phyloP scores from a whole-genome alignment of 495 filamentous ascomycete species.

The Penicillium odoratum region DNA sequence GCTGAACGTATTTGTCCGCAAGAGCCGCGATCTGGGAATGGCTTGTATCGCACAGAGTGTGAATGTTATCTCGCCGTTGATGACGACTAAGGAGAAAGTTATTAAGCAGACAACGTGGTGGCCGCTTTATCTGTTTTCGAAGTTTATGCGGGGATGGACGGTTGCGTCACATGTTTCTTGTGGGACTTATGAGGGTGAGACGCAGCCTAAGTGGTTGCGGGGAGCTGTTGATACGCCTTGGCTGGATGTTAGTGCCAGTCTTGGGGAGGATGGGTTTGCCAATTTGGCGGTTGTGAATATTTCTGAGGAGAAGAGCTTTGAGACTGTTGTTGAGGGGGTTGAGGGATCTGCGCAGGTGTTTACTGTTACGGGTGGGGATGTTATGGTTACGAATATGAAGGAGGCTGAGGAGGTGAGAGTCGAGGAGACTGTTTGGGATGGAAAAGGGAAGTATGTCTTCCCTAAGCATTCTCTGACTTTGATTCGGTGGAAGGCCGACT shows the following conservation, averaged over 20 bases:
- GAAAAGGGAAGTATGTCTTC: constrained; percentile 58
- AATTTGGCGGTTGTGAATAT: constrained; percentile 72
- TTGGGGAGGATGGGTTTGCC: constrained; percentile 61
- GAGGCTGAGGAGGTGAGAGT: constrained; percentile 60
- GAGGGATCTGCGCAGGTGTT: constrained; percentile 51
- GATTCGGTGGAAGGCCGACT: constrained; percentile 62
- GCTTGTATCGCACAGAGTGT: constrained; percentile 79
- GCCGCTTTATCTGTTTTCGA: constrained; percentile 69
- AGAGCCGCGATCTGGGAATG: constrained; percentile 72
- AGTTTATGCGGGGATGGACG: constrained; percentile 72
- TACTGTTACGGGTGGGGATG: constrained; percentile 56
- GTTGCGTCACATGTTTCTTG: constrained; percentile 60
- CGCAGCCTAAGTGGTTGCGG: constrained; percentile 63
- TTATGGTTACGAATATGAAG: constrained; percentile 60
- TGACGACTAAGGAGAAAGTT: constrained; percentile 64
- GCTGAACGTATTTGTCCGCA: constrained; percentile 78
- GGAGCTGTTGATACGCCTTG: constrained; percentile 64
- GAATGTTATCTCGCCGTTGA: constrained; percentile 75
- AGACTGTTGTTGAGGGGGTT: constrained; percentile 56
- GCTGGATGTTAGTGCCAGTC: constrained; percentile 67
- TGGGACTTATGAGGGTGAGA: constrained; percentile 61
- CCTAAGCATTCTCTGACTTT: constrained; percentile 65
- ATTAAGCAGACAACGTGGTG: constrained; percentile 77
- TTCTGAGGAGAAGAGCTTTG: constrained; percentile 56
- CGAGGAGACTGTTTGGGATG: constrained; percentile 61